Percentiles rank a stretch among this genome's conserved stretches.
Conservation (phyloP, 31 red algal species). For the Endocladia muricata region DNA sequence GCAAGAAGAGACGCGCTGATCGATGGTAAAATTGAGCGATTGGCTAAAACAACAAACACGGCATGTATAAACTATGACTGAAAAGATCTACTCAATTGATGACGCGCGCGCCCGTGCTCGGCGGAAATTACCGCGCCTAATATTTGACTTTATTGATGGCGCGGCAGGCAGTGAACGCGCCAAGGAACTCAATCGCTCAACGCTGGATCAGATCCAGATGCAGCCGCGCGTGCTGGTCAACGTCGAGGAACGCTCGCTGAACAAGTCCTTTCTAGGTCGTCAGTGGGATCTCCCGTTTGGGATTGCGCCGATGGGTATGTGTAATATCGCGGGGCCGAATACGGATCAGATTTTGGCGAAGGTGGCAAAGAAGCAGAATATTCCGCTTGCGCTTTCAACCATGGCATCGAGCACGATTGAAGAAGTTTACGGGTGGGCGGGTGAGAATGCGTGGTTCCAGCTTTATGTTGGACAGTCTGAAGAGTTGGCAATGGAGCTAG, state of each 20-base stretch:
- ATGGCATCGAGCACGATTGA: neutral
- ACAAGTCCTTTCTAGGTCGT: neutral
- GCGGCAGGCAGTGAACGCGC: neutral
- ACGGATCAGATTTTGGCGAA: neutral
- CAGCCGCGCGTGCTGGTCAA: neutral
- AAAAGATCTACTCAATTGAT: neutral
- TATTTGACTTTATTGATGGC: conserved; percentile 8
- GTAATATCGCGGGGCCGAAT: neutral
- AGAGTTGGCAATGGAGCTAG: neutral
- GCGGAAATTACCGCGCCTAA: neutral
- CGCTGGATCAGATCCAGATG: neutral
- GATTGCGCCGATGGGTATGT: neutral
- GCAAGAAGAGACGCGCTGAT: too few species aligned
- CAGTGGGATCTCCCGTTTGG: neutral
- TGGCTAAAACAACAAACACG: too few species aligned
- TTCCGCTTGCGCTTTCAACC: neutral
- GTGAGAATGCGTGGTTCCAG: neutral
- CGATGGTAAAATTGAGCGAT: too few species aligned
- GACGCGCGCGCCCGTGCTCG: neutral
- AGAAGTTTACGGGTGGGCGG: neutral
- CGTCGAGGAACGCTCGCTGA: neutral
- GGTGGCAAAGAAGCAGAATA: neutral
- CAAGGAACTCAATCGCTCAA: neutral
- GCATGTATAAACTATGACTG: too few species aligned
- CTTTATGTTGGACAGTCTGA: neutral